Conservation (phyloP, 2,329 filamentous ascomycete species). For the Lecanosticta acicola region DNA sequence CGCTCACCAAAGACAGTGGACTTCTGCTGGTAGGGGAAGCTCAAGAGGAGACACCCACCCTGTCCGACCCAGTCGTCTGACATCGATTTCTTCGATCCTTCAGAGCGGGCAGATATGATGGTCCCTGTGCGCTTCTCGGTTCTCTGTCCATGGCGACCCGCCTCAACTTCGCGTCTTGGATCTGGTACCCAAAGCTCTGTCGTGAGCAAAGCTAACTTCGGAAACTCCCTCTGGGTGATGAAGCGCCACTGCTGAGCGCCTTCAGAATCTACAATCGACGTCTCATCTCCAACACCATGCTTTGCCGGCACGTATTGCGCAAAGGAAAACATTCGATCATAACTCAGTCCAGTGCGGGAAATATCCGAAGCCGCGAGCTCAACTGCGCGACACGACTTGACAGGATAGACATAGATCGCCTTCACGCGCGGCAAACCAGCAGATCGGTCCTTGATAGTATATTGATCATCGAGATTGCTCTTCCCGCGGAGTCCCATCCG, state of each 20-base stretch:
- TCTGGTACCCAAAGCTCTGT: slow-evolving; percentile 67
- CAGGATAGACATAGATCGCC: slow-evolving; percentile 44
- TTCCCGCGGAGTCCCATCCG: neutral
- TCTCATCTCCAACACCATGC: neutral
- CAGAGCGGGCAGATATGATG: too few species aligned
- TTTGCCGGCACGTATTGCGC: slow-evolving; percentile 52
- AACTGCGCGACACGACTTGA: slow-evolving; percentile 43
- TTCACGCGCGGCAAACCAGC: slow-evolving; percentile 12
- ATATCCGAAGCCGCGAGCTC: slow-evolving; percentile 36
- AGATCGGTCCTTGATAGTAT: neutral
- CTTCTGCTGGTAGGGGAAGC: slow-evolving; percentile 53
- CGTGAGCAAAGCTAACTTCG: slow-evolving; percentile 64
- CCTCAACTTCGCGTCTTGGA: slow-evolving; percentile 15
- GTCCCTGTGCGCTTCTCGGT: too few species aligned
- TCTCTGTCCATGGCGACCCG: too few species aligned
- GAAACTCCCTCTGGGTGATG: slow-evolving; percentile 63
- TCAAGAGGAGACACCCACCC: slow-evolving; percentile 59
- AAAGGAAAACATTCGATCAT: slow-evolving; percentile 52
- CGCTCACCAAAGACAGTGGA: slow-evolving; percentile 13
- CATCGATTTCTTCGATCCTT: neutral
- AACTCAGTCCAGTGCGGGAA: slow-evolving; percentile 40
- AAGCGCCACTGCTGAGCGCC: slow-evolving; percentile 58
- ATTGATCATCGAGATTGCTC: slow-evolving; percentile 3
- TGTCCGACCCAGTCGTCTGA: slow-evolving; percentile 47
- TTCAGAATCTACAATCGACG: slow-evolving; percentile 31